Evolutionary conservation across 805 yeast species (phyloP), one percentile per base, ranked within the genome.

Genomic region (Candida lessepsii): DNA sequence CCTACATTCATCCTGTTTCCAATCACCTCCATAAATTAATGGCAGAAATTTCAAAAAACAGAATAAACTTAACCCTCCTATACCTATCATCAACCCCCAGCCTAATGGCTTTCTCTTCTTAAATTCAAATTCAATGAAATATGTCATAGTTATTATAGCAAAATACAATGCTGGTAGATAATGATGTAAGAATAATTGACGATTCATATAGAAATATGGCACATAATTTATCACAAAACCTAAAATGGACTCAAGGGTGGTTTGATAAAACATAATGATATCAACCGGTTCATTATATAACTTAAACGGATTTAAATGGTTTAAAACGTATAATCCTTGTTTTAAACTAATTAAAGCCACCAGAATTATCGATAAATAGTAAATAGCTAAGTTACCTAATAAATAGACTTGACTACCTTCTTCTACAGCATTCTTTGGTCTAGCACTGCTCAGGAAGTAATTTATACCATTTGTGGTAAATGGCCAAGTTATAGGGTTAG

Each of bases 401-500:
- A 76, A 69, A 54, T 82, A 83, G 24, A 86, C 64, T 39, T 62
- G 64, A 32, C 57, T 54, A 11, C 60, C 59, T 11, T 42, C 37
- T 27, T 35, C 40, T 4, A 16, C 24, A 17, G 47, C 51, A 23
- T 50, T 36, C 21, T 39, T 43, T 9, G 43, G 42, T 19, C 48
- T 41, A 6, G 53, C 54, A 34, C 63, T 60, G 49, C 70, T 65
- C 20, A 67, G 65, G 68, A 75, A 80, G 57, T 76, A 80, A 49
- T 67, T 75, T 40, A 80, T 68, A n/a, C 91, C 91, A 29, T 78
- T 66, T 15, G 60, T 44, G 41, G 75, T 58, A 31, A 76, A 62
- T 13, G 85, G 80, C 93, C 95, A 86, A 9, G 80, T 61, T 11
- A 55, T 56, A 1, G 88, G 84, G n/a, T 68, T 61, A 3, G 81